Conservation (phyloP, 371 early-diverging fungal genomes). For the Saksenaea oblongispora region DNA sequence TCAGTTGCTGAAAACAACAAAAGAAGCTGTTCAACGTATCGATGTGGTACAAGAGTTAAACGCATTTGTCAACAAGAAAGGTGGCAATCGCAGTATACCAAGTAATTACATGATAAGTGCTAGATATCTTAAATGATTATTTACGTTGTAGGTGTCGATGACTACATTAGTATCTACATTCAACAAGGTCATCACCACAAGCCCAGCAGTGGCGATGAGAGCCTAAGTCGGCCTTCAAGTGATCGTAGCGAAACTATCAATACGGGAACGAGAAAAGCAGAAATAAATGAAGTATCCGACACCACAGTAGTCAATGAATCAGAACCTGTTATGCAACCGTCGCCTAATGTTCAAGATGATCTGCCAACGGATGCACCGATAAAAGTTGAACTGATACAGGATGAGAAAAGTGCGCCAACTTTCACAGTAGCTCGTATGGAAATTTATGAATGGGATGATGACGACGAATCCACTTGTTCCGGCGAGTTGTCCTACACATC, state of each 20-base stretch:
- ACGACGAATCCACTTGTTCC: background rate
- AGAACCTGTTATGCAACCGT: background rate
- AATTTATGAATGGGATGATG: background rate
- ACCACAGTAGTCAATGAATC: background rate
- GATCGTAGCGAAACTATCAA: background rate
- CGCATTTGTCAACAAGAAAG: background rate
- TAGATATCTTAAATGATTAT: background rate
- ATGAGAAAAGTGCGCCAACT: background rate
- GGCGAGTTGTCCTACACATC: background rate
- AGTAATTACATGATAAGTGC: background rate
- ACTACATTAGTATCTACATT: constrained; percentile 31
- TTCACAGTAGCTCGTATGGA: background rate
- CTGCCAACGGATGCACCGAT: background rate
- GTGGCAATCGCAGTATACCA: background rate
- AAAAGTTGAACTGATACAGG: background rate
- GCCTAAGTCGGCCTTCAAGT: constrained; percentile 17
- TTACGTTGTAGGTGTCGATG: background rate
- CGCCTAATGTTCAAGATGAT: background rate
- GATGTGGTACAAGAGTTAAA: constrained; percentile 1
- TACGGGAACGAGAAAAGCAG: background rate
- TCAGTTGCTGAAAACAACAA: background rate
- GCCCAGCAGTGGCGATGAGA: constrained; percentile 56
- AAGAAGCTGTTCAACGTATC: background rate
- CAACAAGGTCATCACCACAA: constrained; percentile 57
- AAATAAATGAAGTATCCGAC: background rate